These are phyloP conservation scores for Lobosporangium transversale DNA, from an alignment of 192 early-diverging fungal genomes.

Conservation along the genomic window DNA sequence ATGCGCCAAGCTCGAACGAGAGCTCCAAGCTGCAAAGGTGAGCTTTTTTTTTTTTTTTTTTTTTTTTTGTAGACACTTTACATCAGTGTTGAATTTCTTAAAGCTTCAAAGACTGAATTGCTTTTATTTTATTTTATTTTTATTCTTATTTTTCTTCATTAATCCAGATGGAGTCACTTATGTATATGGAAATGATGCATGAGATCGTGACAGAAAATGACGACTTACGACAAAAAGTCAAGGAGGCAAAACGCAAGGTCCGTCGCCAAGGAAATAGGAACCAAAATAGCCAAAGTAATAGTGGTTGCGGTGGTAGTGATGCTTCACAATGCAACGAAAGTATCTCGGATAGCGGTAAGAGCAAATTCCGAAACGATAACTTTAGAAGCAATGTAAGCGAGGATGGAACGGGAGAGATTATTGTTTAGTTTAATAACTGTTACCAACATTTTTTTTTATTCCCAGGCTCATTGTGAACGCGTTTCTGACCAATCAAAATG, in stretches of 20 bases:
- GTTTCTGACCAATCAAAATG: constrained; percentile 36
- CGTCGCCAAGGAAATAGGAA: background rate
- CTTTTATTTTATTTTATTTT: background rate
- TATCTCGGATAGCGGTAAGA: no score
- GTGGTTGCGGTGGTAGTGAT: background rate
- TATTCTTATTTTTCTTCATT: background rate
- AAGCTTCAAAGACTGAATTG: no score
- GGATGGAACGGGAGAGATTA: constrained; percentile 38
- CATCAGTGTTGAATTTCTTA: no score
- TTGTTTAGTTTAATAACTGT: constrained; percentile 9
- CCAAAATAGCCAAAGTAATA: background rate
- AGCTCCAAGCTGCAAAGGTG: constrained; percentile 47
- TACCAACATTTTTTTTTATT: constrained; percentile 1
- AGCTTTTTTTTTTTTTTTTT: background rate
- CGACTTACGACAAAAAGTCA: constrained; percentile 21
- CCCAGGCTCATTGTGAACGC: constrained; percentile 34
- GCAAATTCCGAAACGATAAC: constrained; percentile 21
- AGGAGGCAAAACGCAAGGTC: constrained; percentile 12
- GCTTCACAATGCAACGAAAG: background rate
- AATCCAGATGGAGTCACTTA: constrained; percentile 37
- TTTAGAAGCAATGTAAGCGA: constrained; percentile 18
- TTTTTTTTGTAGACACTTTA: no score
- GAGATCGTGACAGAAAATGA: constrained; percentile 49
- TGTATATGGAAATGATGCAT: constrained; percentile 51
- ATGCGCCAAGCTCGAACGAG: constrained; percentile 27